phyloP scores from a whole-genome alignment of 2,329 filamentous ascomycete species.

The Fusarium pseudocircinatum region DNA sequence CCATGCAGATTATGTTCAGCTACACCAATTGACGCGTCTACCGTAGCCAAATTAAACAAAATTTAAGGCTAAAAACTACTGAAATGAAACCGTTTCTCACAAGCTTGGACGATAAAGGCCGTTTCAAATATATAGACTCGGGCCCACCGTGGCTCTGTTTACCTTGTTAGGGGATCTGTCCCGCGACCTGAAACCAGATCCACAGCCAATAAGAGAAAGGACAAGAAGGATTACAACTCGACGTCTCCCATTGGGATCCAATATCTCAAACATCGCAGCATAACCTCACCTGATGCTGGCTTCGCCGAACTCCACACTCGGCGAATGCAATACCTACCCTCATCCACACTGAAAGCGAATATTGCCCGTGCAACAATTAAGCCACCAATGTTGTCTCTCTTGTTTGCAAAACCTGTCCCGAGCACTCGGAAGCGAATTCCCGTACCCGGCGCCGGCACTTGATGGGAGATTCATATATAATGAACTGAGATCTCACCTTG shows the following conservation, averaged over 20 bases:
- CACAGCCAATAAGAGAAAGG: constrained; percentile 27
- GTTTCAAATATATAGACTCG: constrained; percentile 14
- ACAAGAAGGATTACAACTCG: neutral
- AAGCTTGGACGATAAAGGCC: neutral
- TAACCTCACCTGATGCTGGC: neutral
- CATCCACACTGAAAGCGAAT: constrained; percentile 23
- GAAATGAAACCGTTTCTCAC: constrained; percentile 7
- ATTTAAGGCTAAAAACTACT: neutral
- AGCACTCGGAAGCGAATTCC: constrained; percentile 20
- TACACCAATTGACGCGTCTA: neutral
- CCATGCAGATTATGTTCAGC: neutral
- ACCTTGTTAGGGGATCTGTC: constrained; percentile 11
- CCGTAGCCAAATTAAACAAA: neutral
- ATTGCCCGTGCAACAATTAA: constrained; percentile 22
- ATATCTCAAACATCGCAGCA: constrained; percentile 14
- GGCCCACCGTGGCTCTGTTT: constrained; percentile 19
- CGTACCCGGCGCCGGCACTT: neutral
- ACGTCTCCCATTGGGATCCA: too few relatives aligned
- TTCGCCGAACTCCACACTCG: constrained; percentile 1
- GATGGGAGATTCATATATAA: constrained; percentile 12
- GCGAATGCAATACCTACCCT: neutral
- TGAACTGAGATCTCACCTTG: neutral
- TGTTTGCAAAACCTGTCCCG: constrained; percentile 18
- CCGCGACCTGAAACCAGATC: constrained; percentile 26
- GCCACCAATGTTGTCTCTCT: constrained; percentile 17